phyloP scores from a whole-genome alignment of 768 basidiomycete genomes.

The Rhodotorula paludigena region DNA sequence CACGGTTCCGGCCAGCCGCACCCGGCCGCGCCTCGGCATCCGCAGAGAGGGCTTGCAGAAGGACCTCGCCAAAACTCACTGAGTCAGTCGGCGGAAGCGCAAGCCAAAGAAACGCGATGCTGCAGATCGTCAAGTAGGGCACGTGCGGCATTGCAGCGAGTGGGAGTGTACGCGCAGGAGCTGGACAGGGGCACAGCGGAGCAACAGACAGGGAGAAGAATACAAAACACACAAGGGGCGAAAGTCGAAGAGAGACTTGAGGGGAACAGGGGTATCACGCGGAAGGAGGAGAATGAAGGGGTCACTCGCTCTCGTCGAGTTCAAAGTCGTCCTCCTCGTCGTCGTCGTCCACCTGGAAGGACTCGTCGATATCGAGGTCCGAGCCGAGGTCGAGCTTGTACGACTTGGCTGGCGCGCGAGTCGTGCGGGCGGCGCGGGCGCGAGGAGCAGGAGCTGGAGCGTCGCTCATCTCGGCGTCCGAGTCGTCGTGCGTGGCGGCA shows the following conservation, averaged over 20 bases:
- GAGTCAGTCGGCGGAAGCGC: too few species aligned
- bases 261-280: too few species aligned
- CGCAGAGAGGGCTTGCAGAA: too few species aligned
- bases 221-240: too few species aligned
- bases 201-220: too few species aligned
- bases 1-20: too few species aligned
- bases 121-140: too few species aligned
- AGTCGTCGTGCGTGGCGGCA: not conserved
- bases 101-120: too few species aligned
- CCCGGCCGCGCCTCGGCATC: too few species aligned
- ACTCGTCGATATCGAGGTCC: conserved; percentile 4
- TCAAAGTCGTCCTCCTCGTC: conserved; percentile 21
- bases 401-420: conserved; percentile 22
- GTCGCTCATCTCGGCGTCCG: conserved; percentile 5
- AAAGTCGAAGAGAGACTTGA: not conserved
- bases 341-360: conserved; percentile 18
- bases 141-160: too few species aligned
- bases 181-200: not conserved
- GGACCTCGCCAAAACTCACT: too few species aligned
- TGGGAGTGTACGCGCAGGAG: not conserved
- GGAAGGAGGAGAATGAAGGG: not conserved
- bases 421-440: conserved; percentile 15
- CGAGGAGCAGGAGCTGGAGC: not conserved
- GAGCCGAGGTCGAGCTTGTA: conserved; percentile 5
- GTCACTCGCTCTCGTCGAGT: conserved; percentile 16